phyloP scores from a whole-genome alignment of 768 basidiomycete genomes.

The Lactifluus subvellereus region DNA sequence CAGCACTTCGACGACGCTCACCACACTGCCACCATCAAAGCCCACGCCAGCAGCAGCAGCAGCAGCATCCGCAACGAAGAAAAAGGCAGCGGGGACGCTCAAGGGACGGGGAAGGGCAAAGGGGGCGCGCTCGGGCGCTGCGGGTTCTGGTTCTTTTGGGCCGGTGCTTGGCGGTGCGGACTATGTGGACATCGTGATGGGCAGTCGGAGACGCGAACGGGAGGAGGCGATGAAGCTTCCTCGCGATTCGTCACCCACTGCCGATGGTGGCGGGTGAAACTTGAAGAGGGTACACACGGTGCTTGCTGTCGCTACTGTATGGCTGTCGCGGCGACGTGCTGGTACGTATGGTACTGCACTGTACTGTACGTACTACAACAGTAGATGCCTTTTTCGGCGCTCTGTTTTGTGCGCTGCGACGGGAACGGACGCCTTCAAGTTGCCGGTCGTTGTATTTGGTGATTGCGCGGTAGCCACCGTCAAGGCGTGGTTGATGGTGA shows the following conservation, averaged over 20 bases:
- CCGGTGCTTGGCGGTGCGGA: slow-evolving; percentile 68
- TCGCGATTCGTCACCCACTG: background rate
- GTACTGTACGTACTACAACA: no score
- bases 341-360: background rate
- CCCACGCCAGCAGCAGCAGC: slow-evolving; percentile 23
- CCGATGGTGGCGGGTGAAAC: background rate
- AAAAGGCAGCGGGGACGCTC: slow-evolving; percentile 38
- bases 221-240: slow-evolving; percentile 64
- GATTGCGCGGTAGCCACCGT: no score
- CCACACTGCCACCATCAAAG: slow-evolving; percentile 16
- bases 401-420: no score
- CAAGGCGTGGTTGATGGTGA: no score
- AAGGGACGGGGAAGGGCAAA: slow-evolving; percentile 31
- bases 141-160: slow-evolving; percentile 25
- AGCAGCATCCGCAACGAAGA: slow-evolving; percentile 34
- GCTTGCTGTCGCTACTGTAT: no score
- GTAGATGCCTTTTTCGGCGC: no score
- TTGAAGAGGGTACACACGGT: background rate
- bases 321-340: no score
- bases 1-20: slow-evolving; percentile 5
- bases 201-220: slow-evolving; percentile 59
- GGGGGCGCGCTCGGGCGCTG: slow-evolving; percentile 29
- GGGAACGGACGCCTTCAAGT: no score
- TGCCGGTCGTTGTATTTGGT: no score
- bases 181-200: slow-evolving; percentile 67